Evolutionary conservation across 345 rosid species (phyloP), one percentile per base, ranked within the genome.

Genomic region (Kandelia obovata): DNA sequence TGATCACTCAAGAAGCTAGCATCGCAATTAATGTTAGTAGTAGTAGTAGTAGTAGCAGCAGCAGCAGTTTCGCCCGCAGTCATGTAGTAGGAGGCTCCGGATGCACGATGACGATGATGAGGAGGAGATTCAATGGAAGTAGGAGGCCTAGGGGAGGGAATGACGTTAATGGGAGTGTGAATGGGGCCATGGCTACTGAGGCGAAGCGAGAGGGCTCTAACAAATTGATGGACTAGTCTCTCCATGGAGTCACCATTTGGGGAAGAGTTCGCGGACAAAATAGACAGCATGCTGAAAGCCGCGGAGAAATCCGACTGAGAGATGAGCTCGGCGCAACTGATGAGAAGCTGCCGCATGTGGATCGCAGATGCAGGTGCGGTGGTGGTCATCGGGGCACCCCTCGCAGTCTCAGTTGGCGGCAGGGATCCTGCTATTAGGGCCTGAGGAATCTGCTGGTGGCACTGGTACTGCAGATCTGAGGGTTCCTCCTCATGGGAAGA

Each of bases 191-290:
- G 82, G 75, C 65, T 79, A 75, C 51, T 79, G 78, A 91, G 86
- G 66, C 89, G 92, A 67, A 86, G 70, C 53, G 92, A 89, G 72
- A 95, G 85, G 62, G 99, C 96, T 77, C 73, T 83, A n/a, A 84
- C 61, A 71, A 95, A 95, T 62, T 91, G 96, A 69, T 92, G 80
- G 30, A 82, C 84, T 4, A 92, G 70, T 31, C 97, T 73, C 76
- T 95, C 92, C 6, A 81, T 79, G 27, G 99, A 89, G 52, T 95
- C 99, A 0, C 99, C 98, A 21, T 77, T 77, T 58, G 96, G 90
- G 46, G 96, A 88, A 23, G 95, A 88, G 83, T 62, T 76, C 5
- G 86, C 26, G 3, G 86, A 80, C 51, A 89, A 78, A 63, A 86
- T 53, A 47, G 91, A 73, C 69, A 91, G 73, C 30, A 91, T 77